Evolutionary conservation across 225 moss, liverwort and hornwort species (phyloP), one percentile per base, ranked within the genome.

Genomic region (Climacium dendroides): DNA sequence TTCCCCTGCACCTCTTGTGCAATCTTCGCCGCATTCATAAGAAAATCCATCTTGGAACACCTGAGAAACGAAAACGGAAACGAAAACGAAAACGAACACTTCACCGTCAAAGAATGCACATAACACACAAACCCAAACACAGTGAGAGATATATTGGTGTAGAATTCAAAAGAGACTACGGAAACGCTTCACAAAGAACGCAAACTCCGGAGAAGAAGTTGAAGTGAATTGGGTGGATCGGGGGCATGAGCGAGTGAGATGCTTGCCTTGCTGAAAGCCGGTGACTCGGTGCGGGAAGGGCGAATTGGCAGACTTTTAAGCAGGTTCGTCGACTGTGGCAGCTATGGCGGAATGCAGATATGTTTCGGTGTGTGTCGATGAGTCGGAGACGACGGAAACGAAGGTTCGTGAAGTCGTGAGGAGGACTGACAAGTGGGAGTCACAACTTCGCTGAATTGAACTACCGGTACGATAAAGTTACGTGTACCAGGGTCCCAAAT

Each of bases 11-110:
- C 90, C 82, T 92, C 89, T 41, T 93, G 93, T 6, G 93, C 93
- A 74, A 93, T 92, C 90, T 93, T 93, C 62, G 93, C 93, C 19
- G 93, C 93, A 66, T 93, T 93, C 93, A 53, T 91, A 7, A 93
- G 64, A 54, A 92, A 93, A 88, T 93, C 93, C 93, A 93, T 93
- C 87, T 71, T 62, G 62, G 25, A 2, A 29, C 19, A 71, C 92
- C 72, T 54, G 55, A 32, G 20, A 74, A 61, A 37, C 63, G 15
- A 80, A 34, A 72, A 58, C 13, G n/a, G n/a, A n/a, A n/a, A n/a
- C n/a, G n/a, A n/a, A n/a, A n/a, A n/a, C n/a, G 13, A 23, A 19
- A 65, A 58, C 73, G 16, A 74, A 45, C 47, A 41, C 17, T 43
- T 67, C 82, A 66, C 67, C 1, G 69, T 69, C 24, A 45, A 54